Conservation (phyloP, 164 flowering plant species). For the Sedum album region DNA sequence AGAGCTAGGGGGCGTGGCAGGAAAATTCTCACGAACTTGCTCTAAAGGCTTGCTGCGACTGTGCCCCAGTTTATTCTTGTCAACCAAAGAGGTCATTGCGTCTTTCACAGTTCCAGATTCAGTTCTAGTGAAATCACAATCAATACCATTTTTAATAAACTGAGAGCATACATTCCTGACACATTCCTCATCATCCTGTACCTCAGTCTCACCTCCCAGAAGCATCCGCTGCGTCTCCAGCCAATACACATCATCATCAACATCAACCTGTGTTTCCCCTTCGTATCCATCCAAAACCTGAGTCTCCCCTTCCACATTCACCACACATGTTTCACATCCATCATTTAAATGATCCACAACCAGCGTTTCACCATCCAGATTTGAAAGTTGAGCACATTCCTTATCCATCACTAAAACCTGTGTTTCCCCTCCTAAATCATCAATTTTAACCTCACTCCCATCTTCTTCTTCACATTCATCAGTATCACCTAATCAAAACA, state of each 20-base stretch:
- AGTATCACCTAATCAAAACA: not conserved
- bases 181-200: conserved; percentile 13
- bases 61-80: conserved; percentile 14
- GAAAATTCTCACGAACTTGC: not conserved
- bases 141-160: conserved; percentile 22
- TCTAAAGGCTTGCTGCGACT: conserved; percentile 10
- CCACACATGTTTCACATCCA: not conserved
- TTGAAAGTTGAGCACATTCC: conserved; percentile 15
- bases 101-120: conserved; percentile 34
- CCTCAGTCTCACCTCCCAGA: conserved; percentile 9
- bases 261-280: conserved; percentile 2
- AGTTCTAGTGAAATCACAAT: conserved; percentile 20
- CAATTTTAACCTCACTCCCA: not conserved
- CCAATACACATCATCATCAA: not conserved
- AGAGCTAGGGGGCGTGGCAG: not conserved
- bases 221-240: not conserved
- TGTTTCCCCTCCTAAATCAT: conserved; percentile 11
- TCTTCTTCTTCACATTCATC: not conserved
- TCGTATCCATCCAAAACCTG: conserved; percentile 6
- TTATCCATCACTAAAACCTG: conserved; percentile 4
- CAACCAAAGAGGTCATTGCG: conserved; percentile 7
- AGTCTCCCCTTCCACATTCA: conserved; percentile 7
- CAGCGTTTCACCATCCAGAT: conserved; percentile 22
- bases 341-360: conserved; percentile 14
- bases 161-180: conserved; percentile 27